phyloP scores from a whole-genome alignment of 2,329 filamentous ascomycete genomes.

The Arthrobotrys sphaeroides region DNA sequence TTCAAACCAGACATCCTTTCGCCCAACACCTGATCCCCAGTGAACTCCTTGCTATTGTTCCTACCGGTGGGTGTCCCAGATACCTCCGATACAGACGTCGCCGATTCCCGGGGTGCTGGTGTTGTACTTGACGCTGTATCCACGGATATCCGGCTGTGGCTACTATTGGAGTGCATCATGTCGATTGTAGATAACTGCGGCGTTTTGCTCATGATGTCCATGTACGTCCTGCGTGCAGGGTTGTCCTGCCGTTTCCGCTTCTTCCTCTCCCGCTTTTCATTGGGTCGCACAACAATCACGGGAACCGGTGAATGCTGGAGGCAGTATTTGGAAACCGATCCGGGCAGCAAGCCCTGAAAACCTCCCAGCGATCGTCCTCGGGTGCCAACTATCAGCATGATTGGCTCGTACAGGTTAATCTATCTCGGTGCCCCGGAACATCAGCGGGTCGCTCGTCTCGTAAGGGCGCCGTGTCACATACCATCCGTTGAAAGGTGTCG shows the following conservation, averaged over 20 bases:
- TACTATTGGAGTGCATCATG: constrained; percentile 54
- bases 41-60: constrained; percentile 29
- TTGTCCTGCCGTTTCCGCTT: constrained; percentile 85
- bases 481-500: constrained; percentile 88
- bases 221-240: constrained; percentile 77
- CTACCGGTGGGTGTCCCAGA: not conserved
- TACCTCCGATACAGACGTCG: constrained; percentile 35
- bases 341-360: constrained; percentile 84
- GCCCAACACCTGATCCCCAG: constrained; percentile 6
- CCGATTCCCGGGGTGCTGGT: constrained; percentile 47
- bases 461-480: constrained; percentile 63
- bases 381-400: constrained; percentile 89
- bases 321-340: constrained; percentile 93
- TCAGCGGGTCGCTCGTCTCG: not conserved
- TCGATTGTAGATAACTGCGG: constrained; percentile 48
- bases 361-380: constrained; percentile 84
- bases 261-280: constrained; percentile 87
- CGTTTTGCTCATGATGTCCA: constrained; percentile 75
- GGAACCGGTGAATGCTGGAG: constrained; percentile 92
- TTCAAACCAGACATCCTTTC: constrained; percentile 32
- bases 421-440: constrained; percentile 60
- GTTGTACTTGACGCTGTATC: constrained; percentile 46
- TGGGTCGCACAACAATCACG: constrained; percentile 88
- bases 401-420: constrained; percentile 92
- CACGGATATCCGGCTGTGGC: constrained; percentile 28